Evolutionary conservation across 2,329 filamentous ascomycete genomes (phyloP), one percentile per base, ranked within the genome.

Genomic region (Phaeomoniella chlamydospora): DNA sequence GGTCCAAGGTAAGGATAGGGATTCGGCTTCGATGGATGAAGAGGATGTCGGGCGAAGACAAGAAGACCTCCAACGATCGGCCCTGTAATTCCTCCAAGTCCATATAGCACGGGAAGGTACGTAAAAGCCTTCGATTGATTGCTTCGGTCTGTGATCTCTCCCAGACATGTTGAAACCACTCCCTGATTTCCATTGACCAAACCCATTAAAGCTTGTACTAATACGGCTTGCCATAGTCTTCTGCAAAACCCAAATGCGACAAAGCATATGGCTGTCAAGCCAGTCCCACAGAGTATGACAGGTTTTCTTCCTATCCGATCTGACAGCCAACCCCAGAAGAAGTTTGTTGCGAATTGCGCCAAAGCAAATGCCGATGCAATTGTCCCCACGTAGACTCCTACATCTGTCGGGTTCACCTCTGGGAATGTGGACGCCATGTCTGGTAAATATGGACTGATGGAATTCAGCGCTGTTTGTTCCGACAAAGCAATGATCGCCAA

Each of bases 381-480:
- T 33, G 86, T 67, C 11, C 90, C 90, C 1, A 96, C 86, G 53
- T 93, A 96, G 30, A 96, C 54, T 1, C 88, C 90, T 18, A 80
- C 79, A 47, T 86, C 65, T 4, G 65, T 67, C 2, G 69, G 59
- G 14, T 80, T 70, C 14, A 94, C 78, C 42, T 83, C 83, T 1
- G 84, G 81, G 53, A 96, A 96, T 1, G 75, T 77, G 15, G 75
- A 73, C 2, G 87, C 78, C 88, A 98, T 96, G 47, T 86, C 74
- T 0, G 90, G 90, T 2, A 98, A 72, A 56, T 98, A 98, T 1
- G 90, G 90, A 9, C 80, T 82, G 50, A 98, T 94, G 15, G 86
- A 94, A 57, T 98, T 98, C 52, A 98, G 71, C 0, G 90, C 90
- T 0, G 88, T 96, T 65, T 98, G 90, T 55, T 98, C 90, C 37